Percentiles rank a stretch among this genome's conserved stretches.
phyloP scores from a whole-genome alignment of 2,329 filamentous ascomycete genomes.

The Daldinia sp. region DNA sequence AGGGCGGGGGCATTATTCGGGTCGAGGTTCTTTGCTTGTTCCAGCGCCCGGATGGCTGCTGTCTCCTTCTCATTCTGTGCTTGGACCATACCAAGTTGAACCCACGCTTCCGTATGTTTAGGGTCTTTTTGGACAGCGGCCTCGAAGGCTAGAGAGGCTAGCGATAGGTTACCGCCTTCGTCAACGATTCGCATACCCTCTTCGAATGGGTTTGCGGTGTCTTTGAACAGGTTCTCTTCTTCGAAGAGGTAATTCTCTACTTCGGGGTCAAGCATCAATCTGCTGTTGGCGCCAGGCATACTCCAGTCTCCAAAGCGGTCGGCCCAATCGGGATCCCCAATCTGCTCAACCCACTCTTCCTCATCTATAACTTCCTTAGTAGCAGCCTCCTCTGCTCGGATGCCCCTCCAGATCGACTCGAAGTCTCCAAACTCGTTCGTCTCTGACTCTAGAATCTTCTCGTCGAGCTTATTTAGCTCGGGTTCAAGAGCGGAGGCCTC shows the following conservation, averaged over 20 bases:
- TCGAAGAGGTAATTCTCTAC: slow-evolving; percentile 95
- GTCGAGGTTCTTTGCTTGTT: slow-evolving; percentile 88
- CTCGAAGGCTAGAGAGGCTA: slow-evolving; percentile 94
- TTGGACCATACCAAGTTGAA: slow-evolving; percentile 87
- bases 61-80: slow-evolving; percentile 99
- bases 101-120: slow-evolving; percentile 91
- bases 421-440: slow-evolving; percentile 84
- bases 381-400: slow-evolving; percentile 77
- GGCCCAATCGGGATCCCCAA: slow-evolving; percentile 83
- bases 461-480: slow-evolving; percentile 88
- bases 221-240: slow-evolving; percentile 87
- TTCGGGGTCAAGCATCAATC: slow-evolving; percentile 70
- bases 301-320: slow-evolving; percentile 69
- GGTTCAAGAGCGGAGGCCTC: slow-evolving; percentile 77
- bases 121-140: slow-evolving; percentile 91
- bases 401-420: slow-evolving; percentile 86
- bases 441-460: slow-evolving; percentile 68
- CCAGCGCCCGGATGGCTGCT: slow-evolving; percentile 90
- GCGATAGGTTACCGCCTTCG: slow-evolving; percentile 90
- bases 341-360: slow-evolving; percentile 68
- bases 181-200: slow-evolving; percentile 94
- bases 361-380: slow-evolving; percentile 74
- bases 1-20: slow-evolving; percentile 86
- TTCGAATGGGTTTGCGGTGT: slow-evolving; percentile 84
- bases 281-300: slow-evolving; percentile 55